Conservation (phyloP, 257 asterid genomes). For the Apocynum venetum region DNA sequence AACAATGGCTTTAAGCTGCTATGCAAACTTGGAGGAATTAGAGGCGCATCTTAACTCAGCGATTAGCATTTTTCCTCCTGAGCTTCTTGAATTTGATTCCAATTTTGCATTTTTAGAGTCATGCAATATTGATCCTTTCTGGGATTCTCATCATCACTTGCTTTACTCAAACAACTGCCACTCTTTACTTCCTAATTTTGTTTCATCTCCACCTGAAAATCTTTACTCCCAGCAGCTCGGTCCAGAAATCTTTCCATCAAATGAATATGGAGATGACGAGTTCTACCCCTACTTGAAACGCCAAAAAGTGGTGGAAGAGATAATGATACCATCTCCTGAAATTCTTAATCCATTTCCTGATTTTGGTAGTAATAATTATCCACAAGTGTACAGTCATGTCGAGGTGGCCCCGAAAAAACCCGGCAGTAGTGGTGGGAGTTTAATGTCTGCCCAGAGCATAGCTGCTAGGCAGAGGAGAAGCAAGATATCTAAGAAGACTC, state of each 20-base stretch:
- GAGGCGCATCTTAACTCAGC: conserved; percentile 11
- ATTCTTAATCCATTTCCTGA: too few relatives aligned
- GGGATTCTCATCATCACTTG: conserved; percentile 2
- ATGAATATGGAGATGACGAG: not conserved
- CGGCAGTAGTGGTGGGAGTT: conserved; percentile 17
- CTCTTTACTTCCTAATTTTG: not conserved
- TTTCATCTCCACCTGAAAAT: not conserved
- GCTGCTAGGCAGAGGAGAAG: conserved; percentile 84
- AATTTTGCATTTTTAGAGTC: not conserved
- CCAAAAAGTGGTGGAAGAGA: conserved; percentile 10
- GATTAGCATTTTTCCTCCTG: not conserved
- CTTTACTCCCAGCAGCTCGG: not conserved
- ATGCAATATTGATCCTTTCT: conserved; percentile 6
- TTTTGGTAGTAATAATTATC: conserved; percentile 12
- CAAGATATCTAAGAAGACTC: conserved; percentile 76
- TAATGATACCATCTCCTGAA: not conserved
- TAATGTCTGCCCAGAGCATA: conserved; percentile 63
- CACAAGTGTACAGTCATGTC: not conserved
- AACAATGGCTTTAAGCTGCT: conserved; percentile 23
- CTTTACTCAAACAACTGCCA: conserved; percentile 4
- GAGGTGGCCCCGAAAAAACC: conserved; percentile 11
- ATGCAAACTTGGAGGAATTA: conserved; percentile 14
- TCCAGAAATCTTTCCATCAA: conserved; percentile 3
- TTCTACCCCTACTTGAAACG: conserved; percentile 3
- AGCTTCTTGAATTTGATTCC: conserved; percentile 5